Evolutionary conservation across 2,329 filamentous ascomycete genomes (phyloP).

Genomic region (Penicillium janthinellum): DNA sequence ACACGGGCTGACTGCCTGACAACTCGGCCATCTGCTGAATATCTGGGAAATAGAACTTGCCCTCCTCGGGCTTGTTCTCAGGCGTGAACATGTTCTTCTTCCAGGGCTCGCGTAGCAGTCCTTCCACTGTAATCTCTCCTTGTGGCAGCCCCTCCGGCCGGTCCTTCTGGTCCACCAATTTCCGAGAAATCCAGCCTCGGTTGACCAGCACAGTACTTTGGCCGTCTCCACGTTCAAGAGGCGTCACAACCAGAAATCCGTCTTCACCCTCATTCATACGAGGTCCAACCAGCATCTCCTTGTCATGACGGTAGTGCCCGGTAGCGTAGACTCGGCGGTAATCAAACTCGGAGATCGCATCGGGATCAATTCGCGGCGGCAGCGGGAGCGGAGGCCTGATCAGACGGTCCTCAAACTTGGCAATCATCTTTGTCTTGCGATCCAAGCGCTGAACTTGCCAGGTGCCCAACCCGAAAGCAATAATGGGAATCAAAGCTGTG

Average conservation of each 20-base stretch:
- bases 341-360: constrained; percentile 85
- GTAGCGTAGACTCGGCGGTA: constrained; percentile 79
- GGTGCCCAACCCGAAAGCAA: constrained; percentile 83
- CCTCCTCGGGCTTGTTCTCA: constrained; percentile 77
- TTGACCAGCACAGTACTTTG: constrained; percentile 79
- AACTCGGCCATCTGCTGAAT: constrained; percentile 85
- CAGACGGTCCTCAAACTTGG: constrained; percentile 88
- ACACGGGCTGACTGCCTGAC: constrained; percentile 82
- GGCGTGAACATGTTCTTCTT: constrained; percentile 99
- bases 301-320: constrained; percentile 78
- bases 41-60: constrained; percentile 94
- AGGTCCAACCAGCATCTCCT: constrained; percentile 95
- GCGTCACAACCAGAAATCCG: constrained; percentile 89
- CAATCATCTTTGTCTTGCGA: constrained; percentile 92
- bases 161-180: constrained; percentile 64
- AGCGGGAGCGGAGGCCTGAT: constrained; percentile 82
- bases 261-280: constrained; percentile 85
- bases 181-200: constrained; percentile 87
- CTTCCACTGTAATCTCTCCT: constrained; percentile 77
- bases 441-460: constrained; percentile 93
- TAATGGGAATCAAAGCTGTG: constrained; percentile 83
- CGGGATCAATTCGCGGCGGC: constrained; percentile 77
- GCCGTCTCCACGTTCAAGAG: constrained; percentile 69
- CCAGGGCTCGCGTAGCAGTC: constrained; percentile 83
- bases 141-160: constrained; percentile 66